Conservation (phyloP, 257 asterid species). For the Plantago major region DNA sequence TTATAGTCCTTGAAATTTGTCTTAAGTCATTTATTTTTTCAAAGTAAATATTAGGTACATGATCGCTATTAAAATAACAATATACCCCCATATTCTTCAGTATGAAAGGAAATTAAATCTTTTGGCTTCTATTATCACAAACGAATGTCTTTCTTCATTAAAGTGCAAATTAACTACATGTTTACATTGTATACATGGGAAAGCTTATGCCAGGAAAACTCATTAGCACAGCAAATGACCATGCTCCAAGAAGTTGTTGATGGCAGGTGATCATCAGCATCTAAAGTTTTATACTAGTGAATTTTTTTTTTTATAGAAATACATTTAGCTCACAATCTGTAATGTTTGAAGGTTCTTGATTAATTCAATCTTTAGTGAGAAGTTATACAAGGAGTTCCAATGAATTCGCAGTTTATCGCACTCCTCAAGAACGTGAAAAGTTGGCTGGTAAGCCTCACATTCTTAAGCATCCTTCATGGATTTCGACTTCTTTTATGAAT, state of each 20-base stretch:
- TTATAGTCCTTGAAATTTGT: no score
- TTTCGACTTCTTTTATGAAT: background rate
- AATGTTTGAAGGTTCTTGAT: conserved; percentile 8
- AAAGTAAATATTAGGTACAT: background rate
- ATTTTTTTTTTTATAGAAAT: no score
- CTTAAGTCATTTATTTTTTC: background rate
- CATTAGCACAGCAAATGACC: conserved; percentile 12
- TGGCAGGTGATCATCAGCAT: conserved; percentile 14
- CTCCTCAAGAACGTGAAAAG: conserved; percentile 26
- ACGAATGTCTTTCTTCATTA: background rate
- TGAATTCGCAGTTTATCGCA: conserved; percentile 35
- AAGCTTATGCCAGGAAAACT: background rate
- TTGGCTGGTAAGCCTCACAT: conserved; percentile 22
- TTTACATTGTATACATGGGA: conserved; percentile 31
- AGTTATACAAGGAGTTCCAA: no score
- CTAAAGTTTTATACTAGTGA: no score
- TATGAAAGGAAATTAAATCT: no score
- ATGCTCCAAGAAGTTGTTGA: conserved; percentile 26
- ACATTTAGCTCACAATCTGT: no score
- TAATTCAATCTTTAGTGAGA: conserved; percentile 22
- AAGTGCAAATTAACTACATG: conserved; percentile 12
- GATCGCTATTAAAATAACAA: background rate
- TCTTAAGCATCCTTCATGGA: no score
- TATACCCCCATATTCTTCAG: no score
- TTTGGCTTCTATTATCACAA: no score